Percentiles rank a stretch among this genome's conserved stretches.
Evolutionary conservation across 345 rosid species (phyloP).

Genomic region (Eucalyptus viminalis): DNA sequence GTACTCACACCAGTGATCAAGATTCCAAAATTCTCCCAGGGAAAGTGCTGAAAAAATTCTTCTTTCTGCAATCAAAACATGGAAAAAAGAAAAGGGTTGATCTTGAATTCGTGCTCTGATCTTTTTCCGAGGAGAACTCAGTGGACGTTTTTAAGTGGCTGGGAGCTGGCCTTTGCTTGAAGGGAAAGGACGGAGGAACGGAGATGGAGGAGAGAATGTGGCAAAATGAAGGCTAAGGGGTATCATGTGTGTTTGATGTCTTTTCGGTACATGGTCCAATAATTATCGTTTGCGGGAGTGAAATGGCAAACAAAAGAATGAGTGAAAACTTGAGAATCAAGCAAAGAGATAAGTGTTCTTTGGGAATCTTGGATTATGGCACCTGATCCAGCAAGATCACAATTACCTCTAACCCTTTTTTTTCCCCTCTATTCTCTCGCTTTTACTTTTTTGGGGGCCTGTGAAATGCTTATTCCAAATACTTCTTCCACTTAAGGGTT

Average conservation of each 20-base stretch:
- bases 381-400: slow-evolving; percentile 21
- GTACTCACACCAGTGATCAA: neutral
- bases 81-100: neutral
- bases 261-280: slow-evolving; percentile 8
- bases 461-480: slow-evolving; percentile 28
- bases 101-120: neutral
- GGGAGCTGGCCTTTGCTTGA: neutral
- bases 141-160: neutral
- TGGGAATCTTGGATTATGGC: slow-evolving; percentile 3
- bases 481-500: slow-evolving; percentile 3
- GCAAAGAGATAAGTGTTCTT: neutral
- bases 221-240: neutral
- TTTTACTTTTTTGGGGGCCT: neutral
- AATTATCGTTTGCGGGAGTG: neutral
- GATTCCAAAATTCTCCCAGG: neutral
- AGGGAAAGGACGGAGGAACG: neutral
- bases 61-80: neutral
- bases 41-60: neutral
- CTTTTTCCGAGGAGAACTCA: neutral
- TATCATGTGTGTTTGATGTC: neutral
- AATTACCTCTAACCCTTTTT: neutral
- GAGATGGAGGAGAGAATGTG: neutral
- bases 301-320: neutral
- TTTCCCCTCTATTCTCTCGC: neutral
- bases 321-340: slow-evolving; percentile 2